Evolutionary conservation across 1,139 yeast species (phyloP), one percentile per base, ranked within the genome.

Genomic region (Nematodospora anomalae): DNA sequence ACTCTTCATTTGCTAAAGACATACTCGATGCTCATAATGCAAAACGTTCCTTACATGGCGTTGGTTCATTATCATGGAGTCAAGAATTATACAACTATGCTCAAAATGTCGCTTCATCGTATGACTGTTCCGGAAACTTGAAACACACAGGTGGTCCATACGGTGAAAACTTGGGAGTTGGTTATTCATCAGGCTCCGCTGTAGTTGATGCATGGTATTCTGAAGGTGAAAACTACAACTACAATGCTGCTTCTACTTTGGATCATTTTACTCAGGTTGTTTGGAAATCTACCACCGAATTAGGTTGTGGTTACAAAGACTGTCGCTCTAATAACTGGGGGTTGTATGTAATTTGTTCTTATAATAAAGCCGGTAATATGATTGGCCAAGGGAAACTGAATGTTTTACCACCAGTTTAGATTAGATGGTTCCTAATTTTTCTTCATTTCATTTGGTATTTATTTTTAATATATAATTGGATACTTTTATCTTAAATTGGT

Each of bases 111-210:
- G 88, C 90, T 26, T 73, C 75, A 56, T 51, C 61, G 26, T 84
- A 80, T 63, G 76, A 76, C 56, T 88, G 96, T 65, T 79, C 80
- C 28, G 84, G 86, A 41, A 47, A 55, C 13, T 76, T 88, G 57
- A 62, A 62, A 23, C 96, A 88, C 66, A 77, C 92, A 37, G 84
- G 83, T 38, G 90, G 90, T 38, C 66, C 71, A 36, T 83, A 79
- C 64, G 96, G 96, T 55, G 96, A 89, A 65, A 89, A 88, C 74
- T 73, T 89, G 57, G 96, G 94, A 32, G 65, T 76, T 37, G 96
- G 96, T 41, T 75, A 70, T 61, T 45, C 71, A 28, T 60, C 70
- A 24, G 67, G 60, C 14, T 63, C 72, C 10, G 80, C 74, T 28
- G 84, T 87, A 30, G 79, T 85, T 40, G 73, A 76, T 30, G 95